phyloP scores from a whole-genome alignment of 2,329 filamentous ascomycete species.

The Aspergillus thermomutatus region DNA sequence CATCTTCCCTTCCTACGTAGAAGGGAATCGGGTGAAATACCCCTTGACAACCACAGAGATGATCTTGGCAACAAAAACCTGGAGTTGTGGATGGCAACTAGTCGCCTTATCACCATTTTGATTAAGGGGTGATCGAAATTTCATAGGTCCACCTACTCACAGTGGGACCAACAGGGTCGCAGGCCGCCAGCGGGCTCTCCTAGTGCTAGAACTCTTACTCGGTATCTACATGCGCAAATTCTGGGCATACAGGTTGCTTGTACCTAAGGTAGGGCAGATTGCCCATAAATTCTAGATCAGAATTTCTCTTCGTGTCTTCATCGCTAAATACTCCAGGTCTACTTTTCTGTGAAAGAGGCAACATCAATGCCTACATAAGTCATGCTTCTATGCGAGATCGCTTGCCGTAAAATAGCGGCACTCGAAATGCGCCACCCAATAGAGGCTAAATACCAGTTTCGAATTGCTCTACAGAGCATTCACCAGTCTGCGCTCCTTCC shows the following conservation, averaged over 20 bases:
- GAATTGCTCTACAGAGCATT: conserved; percentile 33
- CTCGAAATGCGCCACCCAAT: conserved; percentile 13
- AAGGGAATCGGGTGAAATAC: not conserved
- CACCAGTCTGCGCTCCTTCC: conserved; percentile 45
- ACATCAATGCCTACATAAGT: conserved; percentile 3
- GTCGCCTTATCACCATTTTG: not conserved
- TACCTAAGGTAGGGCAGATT: not conserved
- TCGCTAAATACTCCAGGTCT: conserved; percentile 1
- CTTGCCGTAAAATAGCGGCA: not conserved
- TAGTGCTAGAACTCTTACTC: too few species aligned
- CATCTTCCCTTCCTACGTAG: not conserved
- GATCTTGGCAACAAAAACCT: not conserved
- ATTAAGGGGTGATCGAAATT: not conserved
- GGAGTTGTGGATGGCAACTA: not conserved
- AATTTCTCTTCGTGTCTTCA: conserved; percentile 1
- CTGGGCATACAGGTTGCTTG: not conserved
- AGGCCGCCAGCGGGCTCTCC: too few species aligned
- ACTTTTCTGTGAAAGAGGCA: not conserved
- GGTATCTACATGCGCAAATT: too few species aligned
- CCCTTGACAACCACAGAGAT: not conserved
- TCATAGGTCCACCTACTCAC: not conserved
- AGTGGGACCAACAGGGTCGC: not conserved
- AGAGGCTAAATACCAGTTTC: not conserved
- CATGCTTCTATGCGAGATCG: not conserved
- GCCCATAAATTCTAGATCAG: not conserved